A percentile compares a stretch with the other conserved stretches of the same genome.
Conservation (phyloP, 192 early-diverging fungal species). For the Coemansia sp. region DNA sequence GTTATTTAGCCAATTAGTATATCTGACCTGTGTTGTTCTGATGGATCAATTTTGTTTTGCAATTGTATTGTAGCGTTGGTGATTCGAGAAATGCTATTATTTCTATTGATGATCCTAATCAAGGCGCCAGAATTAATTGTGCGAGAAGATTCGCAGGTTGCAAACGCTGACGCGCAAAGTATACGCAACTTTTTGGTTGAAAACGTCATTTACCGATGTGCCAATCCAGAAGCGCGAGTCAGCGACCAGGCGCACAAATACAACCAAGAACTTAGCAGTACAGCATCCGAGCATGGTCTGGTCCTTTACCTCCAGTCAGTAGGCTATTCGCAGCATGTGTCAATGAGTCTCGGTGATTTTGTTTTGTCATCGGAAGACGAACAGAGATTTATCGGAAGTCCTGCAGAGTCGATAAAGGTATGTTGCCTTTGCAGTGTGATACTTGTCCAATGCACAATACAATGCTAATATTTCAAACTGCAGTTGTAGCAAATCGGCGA, state of each 20-base stretch:
- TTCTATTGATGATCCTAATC: conserved; percentile 16
- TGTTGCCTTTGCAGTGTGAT: not conserved
- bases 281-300: conserved; percentile 7
- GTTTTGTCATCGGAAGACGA: conserved; percentile 17
- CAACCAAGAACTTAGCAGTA: conserved; percentile 15
- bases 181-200: conserved; percentile 52
- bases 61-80: conserved; percentile 20
- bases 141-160: not conserved
- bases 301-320: conserved; percentile 16
- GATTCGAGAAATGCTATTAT: conserved; percentile 18
- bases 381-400: not conserved
- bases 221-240: conserved; percentile 4
- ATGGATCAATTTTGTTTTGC: not conserved
- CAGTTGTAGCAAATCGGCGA: conserved; percentile 42
- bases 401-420: conserved; percentile 32
- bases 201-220: conserved; percentile 23
- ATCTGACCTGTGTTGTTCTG: not conserved
- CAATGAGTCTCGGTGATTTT: conserved; percentile 23
- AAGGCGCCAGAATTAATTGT: conserved; percentile 37
- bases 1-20: not conserved
- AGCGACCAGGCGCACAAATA: conserved; percentile 11
- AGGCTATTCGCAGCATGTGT: not conserved
- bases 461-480: not conserved
- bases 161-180: not conserved
- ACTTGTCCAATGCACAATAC: too few relatives aligned